phyloP scores from a whole-genome alignment of 2,329 filamentous ascomycete genomes.

The Talaromyces sp. region DNA sequence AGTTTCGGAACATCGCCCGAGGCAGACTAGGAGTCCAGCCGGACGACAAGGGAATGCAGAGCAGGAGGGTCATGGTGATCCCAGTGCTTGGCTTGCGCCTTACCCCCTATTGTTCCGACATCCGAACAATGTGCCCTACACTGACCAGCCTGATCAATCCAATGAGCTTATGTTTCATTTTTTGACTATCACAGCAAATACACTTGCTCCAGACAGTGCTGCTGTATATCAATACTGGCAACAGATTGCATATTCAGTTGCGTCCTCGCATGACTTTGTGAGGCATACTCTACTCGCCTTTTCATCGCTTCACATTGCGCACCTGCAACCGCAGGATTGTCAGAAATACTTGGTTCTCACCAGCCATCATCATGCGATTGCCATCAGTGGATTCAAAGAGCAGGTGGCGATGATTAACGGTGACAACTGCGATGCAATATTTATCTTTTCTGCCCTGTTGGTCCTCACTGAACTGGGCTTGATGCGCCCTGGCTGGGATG shows the following conservation, averaged over 20 bases:
- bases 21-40: neutral
- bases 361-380: constrained; percentile 10
- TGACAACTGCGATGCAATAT: constrained; percentile 9
- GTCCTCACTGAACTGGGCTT: constrained; percentile 15
- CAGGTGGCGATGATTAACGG: neutral
- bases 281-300: constrained; percentile 15
- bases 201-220: constrained; percentile 5
- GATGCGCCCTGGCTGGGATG: constrained; percentile 13
- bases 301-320: constrained; percentile 15
- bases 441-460: constrained; percentile 10
- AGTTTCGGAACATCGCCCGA: neutral
- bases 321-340: constrained; percentile 8
- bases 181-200: constrained; percentile 9
- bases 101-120: neutral
- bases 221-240: constrained; percentile 12
- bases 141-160: neutral
- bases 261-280: constrained; percentile 7
- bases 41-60: neutral
- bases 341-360: constrained; percentile 11
- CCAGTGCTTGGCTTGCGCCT: neutral
- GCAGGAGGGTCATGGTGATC: neutral
- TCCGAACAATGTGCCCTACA: neutral
- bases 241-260: constrained; percentile 9
- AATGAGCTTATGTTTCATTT: constrained; percentile 16
- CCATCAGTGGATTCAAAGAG: constrained; percentile 5